Evolutionary conservation across 345 rosid species (phyloP).

Genomic region (Raphanus raphanistrum): DNA sequence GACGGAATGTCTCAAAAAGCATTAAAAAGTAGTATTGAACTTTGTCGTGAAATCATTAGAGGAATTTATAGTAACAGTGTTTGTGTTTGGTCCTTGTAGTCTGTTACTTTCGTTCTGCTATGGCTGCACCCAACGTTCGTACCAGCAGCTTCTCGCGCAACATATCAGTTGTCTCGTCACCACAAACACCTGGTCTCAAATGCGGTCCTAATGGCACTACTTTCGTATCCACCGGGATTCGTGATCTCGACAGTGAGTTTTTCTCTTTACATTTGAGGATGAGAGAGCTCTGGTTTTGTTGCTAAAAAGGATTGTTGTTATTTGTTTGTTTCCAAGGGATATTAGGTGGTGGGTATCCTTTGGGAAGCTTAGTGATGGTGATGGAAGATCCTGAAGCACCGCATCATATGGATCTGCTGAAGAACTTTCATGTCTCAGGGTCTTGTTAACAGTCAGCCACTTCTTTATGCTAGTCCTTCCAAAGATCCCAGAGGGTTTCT

Average conservation of each 20-base stretch:
- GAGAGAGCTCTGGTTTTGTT: background rate
- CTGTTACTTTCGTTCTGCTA: conserved; percentile 24
- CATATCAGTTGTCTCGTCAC: conserved; percentile 40
- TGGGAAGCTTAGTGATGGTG: conserved; percentile 87
- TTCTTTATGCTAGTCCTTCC: conserved; percentile 80
- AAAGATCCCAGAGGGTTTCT: conserved; percentile 79
- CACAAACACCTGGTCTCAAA: conserved; percentile 69
- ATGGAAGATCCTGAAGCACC: conserved; percentile 99
- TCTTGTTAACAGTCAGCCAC: conserved; percentile 77
- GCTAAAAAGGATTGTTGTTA: conserved; percentile 9
- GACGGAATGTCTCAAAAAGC: too few relatives aligned
- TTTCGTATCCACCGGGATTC: conserved; percentile 73
- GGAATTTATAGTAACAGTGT: too few relatives aligned
- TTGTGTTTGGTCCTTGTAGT: background rate
- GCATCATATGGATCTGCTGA: conserved; percentile 89
- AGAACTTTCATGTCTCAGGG: conserved; percentile 98
- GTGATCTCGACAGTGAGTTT: conserved; percentile 81
- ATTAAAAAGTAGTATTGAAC: too few relatives aligned
- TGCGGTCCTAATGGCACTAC: conserved; percentile 80
- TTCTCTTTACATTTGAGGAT: background rate
- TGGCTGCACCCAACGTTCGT: conserved; percentile 70
- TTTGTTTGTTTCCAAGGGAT: conserved; percentile 50
- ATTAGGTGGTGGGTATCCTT: conserved; percentile 79
- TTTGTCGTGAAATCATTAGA: too few relatives aligned
- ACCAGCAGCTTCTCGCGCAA: conserved; percentile 84